Evolutionary conservation across 108 stramenopile species (phyloP).

Genomic region (Epipyxis sp.): DNA sequence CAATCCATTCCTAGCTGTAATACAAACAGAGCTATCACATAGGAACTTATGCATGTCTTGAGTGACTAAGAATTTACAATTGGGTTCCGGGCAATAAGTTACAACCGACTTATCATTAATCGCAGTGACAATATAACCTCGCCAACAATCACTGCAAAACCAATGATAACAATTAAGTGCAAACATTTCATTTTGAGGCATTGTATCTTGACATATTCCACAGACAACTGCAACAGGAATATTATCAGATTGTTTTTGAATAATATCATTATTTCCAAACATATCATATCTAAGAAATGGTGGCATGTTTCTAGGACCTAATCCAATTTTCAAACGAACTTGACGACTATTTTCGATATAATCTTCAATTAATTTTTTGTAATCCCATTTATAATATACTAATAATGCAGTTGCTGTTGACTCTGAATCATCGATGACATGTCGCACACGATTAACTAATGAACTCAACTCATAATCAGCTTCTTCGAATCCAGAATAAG

Average conservation of each 20-base stretch:
- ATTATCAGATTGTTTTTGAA: too few relatives aligned
- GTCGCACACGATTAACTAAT: background rate
- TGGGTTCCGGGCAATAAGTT: conserved; percentile 79
- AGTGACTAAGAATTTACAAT: conserved; percentile 67
- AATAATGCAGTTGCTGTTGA: background rate
- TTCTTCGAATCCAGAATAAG: conserved; percentile 13
- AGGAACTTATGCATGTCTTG: background rate
- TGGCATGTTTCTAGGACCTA: conserved; percentile 13
- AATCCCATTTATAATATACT: conserved; percentile 10
- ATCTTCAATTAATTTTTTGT: background rate
- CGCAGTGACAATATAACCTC: conserved; percentile 74
- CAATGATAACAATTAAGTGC: conserved; percentile 87
- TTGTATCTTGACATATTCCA: conserved; percentile 77
- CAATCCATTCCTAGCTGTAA: background rate
- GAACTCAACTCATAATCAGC: background rate
- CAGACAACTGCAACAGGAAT: conserved; percentile 64
- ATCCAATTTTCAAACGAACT: background rate
- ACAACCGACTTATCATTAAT: conserved; percentile 53
- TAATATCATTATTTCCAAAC: background rate
- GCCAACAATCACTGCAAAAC: conserved; percentile 90
- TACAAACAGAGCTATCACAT: background rate
- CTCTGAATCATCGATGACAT: conserved; percentile 5
- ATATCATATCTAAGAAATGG: conserved; percentile 7
- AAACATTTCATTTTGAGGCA: conserved; percentile 60
- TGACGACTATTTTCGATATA: conserved; percentile 13